phyloP scores from a whole-genome alignment of 2,329 filamentous ascomycete genomes.

The Triangularia setosa region DNA sequence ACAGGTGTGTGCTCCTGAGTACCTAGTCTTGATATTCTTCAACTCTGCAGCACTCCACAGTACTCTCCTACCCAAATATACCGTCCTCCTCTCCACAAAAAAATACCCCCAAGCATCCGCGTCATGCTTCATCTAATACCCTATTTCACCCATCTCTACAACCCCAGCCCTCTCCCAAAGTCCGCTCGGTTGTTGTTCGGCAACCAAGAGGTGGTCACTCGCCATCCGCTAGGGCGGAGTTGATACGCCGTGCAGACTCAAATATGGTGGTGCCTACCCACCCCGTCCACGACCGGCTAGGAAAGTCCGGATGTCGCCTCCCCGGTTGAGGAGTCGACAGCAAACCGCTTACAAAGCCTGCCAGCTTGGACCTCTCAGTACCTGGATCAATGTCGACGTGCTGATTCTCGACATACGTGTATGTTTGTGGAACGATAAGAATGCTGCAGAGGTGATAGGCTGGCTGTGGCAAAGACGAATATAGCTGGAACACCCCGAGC shows the following conservation, averaged over 20 bases:
- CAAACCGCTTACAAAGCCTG: background rate
- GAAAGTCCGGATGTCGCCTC: background rate
- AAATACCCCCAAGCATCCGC: background rate
- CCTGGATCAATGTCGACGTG: background rate
- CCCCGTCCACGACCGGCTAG: background rate
- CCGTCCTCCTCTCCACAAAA: background rate
- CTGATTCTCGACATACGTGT: too few species aligned
- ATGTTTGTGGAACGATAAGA: background rate
- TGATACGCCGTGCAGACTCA: too few species aligned
- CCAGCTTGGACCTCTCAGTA: background rate
- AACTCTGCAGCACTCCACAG: too few species aligned
- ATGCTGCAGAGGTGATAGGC: background rate
- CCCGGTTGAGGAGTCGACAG: background rate
- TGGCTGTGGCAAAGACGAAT: background rate
- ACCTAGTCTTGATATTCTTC: too few species aligned
- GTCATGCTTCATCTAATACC: background rate
- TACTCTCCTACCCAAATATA: background rate
- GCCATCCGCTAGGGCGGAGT: too few species aligned
- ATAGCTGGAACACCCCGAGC: background rate
- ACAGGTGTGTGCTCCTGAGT: too few species aligned
- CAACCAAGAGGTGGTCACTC: background rate
- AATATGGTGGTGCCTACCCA: background rate
- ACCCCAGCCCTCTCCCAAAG: background rate
- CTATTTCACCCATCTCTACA: background rate
- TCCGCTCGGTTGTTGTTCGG: background rate